Evolutionary conservation across 345 rosid species (phyloP).

Genomic region (Aquilaria yunnanensis): DNA sequence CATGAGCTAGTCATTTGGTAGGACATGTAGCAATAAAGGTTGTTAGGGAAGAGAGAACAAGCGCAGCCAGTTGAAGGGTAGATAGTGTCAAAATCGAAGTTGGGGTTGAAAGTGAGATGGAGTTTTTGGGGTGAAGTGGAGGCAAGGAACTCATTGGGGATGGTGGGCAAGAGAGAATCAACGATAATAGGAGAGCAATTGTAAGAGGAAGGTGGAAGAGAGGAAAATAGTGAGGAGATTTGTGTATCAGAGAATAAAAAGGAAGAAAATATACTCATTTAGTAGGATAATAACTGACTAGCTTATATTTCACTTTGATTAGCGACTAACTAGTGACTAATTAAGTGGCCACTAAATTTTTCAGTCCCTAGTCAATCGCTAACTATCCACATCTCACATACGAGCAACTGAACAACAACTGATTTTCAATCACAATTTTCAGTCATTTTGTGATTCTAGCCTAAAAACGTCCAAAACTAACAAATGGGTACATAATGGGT

Average conservation of each 20-base stretch:
- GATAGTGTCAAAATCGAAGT: conserved; percentile 39
- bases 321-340: no score
- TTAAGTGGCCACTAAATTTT: no score
- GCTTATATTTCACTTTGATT: no score
- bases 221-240: conserved; percentile 38
- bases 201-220: conserved; percentile 32
- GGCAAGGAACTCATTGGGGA: conserved; percentile 27
- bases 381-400: no score
- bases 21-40: conserved; percentile 35
- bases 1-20: conserved; percentile 42
- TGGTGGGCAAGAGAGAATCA: neutral
- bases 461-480: no score
- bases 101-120: conserved; percentile 36
- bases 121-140: conserved; percentile 40
- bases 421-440: no score
- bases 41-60: conserved; percentile 35
- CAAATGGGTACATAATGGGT: no score
- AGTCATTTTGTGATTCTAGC: no score
- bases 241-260: conserved; percentile 27
- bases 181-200: neutral
- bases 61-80: conserved; percentile 35
- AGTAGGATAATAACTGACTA: no score
- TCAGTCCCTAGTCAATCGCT: no score
- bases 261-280: conserved; percentile 15
- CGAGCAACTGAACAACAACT: no score